Evolutionary conservation across 768 basidiomycete species (phyloP), one percentile per base, ranked within the genome.

Genomic region (Pulveroboletus sp.): DNA sequence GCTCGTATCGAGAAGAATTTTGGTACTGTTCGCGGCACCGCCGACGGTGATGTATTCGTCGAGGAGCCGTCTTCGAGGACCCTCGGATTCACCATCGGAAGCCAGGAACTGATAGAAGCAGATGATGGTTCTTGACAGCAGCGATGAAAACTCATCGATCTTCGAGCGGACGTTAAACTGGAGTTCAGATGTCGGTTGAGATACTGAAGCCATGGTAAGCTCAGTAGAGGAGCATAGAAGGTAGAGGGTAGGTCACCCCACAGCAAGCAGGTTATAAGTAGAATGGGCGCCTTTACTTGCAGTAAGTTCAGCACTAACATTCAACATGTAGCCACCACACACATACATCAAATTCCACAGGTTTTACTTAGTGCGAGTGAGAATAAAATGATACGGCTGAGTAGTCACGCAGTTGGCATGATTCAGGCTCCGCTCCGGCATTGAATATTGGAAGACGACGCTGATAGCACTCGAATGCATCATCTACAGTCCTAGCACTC

Each of bases 1-100:
- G 12, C 52, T 62, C 24, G 50, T 54, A 14, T 63, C 61, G 20
- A 63, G 57, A 36, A 60, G 58, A 19, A 60, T 50, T 46, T 58
- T 63, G 32, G 52, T 60, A 16, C 58, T 60, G 30, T 55, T 65
- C 10, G 61, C 58, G 10, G 58, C 47, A 14, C 63, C 63, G 23
- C 63, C 63, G 26, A 63, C 55, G 20, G 61, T 57, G 49, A 63
- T 61, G 51, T 65, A 57, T 34, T 65, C 63, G 17, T 63, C 63
- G 19, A 65, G 55, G 10, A 65, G 38, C 13, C 41, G 44, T 43
- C 58, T 53, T 29, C 63, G 58, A 30, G 51, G 55, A 31, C 32
- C 53, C 38, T 63, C 58, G 16, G 61, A 59, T 5, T 61, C 54
- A 22, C 43, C 45, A 22, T 63, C 63, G 19, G 63, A 65, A 22